These are phyloP conservation scores for Cutaneotrichosporon sp. DNA, from an alignment of 1,284 basidiomycete species.

Conservation along the genomic window DNA sequence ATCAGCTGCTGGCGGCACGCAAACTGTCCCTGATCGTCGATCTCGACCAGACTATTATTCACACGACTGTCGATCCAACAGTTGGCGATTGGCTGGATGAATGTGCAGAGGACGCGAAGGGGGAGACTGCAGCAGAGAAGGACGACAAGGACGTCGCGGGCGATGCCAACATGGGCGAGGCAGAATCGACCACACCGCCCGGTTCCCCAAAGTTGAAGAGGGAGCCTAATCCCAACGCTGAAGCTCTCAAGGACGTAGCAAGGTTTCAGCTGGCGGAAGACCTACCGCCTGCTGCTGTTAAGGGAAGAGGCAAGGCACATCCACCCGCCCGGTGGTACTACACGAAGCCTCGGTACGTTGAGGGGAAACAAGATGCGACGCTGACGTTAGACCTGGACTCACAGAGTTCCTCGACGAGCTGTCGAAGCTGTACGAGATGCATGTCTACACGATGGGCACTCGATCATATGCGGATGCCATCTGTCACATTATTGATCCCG, in stretches of 20 bases:
- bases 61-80: conserved; percentile 96
- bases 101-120: conserved; percentile 52
- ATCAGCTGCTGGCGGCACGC: conserved; percentile 66
- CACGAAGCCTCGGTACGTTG: conserved; percentile 81
- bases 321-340: conserved; percentile 70
- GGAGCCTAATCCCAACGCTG: conserved; percentile 43
- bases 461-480: conserved; percentile 94
- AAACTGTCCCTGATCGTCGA: conserved; percentile 95
- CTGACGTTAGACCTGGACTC: conserved; percentile 70
- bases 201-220: conserved; percentile 16
- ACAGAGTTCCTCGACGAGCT: conserved; percentile 67
- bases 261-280: conserved; percentile 81
- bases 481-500: conserved; percentile 87
- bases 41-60: conserved; percentile 96
- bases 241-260: conserved; percentile 67
- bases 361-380: too few relatives aligned
- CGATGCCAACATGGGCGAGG: conserved; percentile 51
- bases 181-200: conserved; percentile 18
- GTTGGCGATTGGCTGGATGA: conserved; percentile 95
- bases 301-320: conserved; percentile 45
- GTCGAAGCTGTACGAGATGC: conserved; percentile 87
- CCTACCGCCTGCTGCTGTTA: conserved; percentile 54
- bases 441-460: conserved; percentile 99
- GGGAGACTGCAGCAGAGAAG: conserved; percentile 12
- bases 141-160: conserved; percentile 31